Evolutionary conservation across 202 grass and related monocot species (phyloP), one percentile per base, ranked within the genome.

Genomic region (Schoenoplectus tabernaemontani): DNA sequence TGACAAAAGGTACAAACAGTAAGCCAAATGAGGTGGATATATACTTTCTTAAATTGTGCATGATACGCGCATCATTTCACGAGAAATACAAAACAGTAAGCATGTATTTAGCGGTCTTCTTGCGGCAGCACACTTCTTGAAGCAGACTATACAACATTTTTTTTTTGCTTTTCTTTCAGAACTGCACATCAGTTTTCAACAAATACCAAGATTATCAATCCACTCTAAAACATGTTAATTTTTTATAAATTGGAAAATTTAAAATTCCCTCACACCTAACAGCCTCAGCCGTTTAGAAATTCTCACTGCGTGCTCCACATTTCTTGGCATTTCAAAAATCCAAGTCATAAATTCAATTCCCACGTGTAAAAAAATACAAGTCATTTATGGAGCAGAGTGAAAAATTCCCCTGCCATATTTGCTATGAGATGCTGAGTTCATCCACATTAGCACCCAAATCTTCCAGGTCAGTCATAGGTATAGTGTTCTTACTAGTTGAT

Each of bases 371-470:
- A 46, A 50, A 73, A 51, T 28, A 28, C 28, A 28, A 28, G 28
- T 28, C 42, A 69, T 28, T 13, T 39, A 28, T 28, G 42, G 67
- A 71, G 7, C 70, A 74, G 3, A 54, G 46, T 54, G 46, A 53
- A 53, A 53, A 54, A 26, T 42, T 39, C 61, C 48, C 82, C 43
- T 12, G 36, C 26, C 20, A 82, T 28, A 84, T 64, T 68, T 53
- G 77, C 87, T 93, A 93, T 69, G 88, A 89, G 62, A 97, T 89
- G 75, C 85, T 86, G 54, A 97, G 90, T 34, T 86, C 86, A 34
- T 89, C 93, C 83, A 86, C 51, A 38, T 88, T 85, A 30, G 50
- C 54, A 19, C 48, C 86, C 58, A 89, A 51, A n/a, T 53, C 81
- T 53, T 86, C 84, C 9, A 83, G 66, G 4, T 87, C 78, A 15